A percentile compares a stretch with the other conserved stretches of the same genome.
These are phyloP conservation scores for Akanthomyces muscarius DNA, from an alignment of 2,329 filamentous ascomycete species.

Conservation along the genomic window DNA sequence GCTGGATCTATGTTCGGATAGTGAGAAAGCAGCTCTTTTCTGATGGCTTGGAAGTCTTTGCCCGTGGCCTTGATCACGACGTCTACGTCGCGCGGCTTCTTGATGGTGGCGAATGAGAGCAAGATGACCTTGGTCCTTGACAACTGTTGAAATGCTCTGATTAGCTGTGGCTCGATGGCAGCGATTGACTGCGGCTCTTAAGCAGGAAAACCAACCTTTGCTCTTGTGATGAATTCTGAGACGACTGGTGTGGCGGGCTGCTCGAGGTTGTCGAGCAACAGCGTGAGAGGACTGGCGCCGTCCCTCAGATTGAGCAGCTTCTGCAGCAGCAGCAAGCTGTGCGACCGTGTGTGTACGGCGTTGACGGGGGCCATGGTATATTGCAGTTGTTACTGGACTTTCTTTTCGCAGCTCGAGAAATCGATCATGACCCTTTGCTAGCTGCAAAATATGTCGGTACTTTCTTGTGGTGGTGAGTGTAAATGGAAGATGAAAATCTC, in stretches of 20 bases:
- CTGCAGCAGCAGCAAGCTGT: conserved; percentile 78
- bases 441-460: background rate
- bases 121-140: conserved; percentile 69
- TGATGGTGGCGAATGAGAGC: conserved; percentile 72
- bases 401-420: too few species aligned
- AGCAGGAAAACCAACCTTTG: conserved; percentile 51
- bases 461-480: background rate
- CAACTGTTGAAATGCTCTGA: conserved; percentile 32
- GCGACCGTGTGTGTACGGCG: conserved; percentile 70
- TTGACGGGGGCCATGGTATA: conserved; percentile 50
- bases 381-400: background rate
- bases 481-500: background rate
- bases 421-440: too few species aligned
- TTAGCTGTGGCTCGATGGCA: background rate
- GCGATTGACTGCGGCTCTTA: background rate
- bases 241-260: conserved; percentile 70
- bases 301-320: conserved; percentile 76
- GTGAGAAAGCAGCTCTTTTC: conserved; percentile 56
- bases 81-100: conserved; percentile 60
- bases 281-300: conserved; percentile 77
- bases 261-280: conserved; percentile 80
- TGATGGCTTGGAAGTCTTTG: conserved; percentile 54
- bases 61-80: conserved; percentile 61
- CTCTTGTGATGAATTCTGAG: conserved; percentile 69
- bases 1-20: conserved; percentile 39